These are phyloP conservation scores for Allium fistulosum DNA, from an alignment of 106 monocot species.

Conservation along the genomic window DNA sequence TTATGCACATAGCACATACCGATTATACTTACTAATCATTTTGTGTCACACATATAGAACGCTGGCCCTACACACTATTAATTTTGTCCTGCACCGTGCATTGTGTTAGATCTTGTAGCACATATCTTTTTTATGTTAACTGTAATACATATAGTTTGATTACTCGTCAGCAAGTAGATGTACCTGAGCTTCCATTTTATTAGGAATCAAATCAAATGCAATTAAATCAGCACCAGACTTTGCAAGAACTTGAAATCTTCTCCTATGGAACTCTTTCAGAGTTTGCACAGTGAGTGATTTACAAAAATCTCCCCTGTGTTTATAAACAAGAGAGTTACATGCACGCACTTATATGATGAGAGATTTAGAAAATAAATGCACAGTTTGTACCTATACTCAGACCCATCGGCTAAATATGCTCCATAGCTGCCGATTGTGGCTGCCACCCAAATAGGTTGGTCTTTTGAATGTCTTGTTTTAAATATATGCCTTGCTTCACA, in stretches of 20 bases:
- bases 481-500: constrained; percentile 72
- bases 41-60: too few species aligned
- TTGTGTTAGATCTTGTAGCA: too few species aligned
- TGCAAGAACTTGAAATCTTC: constrained; percentile 75
- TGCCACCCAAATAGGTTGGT: constrained; percentile 60
- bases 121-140: too few species aligned
- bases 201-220: constrained; percentile 88
- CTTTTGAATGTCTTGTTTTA: constrained; percentile 12
- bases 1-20: too few species aligned
- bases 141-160: too few species aligned
- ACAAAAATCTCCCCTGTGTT: constrained; percentile 80
- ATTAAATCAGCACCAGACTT: constrained; percentile 77
- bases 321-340: neutral
- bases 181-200: constrained; percentile 85
- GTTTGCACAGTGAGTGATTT: constrained; percentile 38
- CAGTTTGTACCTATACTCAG: constrained; percentile 57
- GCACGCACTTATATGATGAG: neutral
- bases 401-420: constrained; percentile 94
- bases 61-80: too few species aligned
- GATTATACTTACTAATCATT: too few species aligned
- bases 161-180: too few species aligned
- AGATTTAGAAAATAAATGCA: too few species aligned
- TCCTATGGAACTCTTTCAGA: constrained; percentile 76
- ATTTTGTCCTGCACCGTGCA: too few species aligned
- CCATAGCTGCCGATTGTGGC: constrained; percentile 95